Conservation (phyloP, 208 protist species). For the Crithidia sp. region DNA sequence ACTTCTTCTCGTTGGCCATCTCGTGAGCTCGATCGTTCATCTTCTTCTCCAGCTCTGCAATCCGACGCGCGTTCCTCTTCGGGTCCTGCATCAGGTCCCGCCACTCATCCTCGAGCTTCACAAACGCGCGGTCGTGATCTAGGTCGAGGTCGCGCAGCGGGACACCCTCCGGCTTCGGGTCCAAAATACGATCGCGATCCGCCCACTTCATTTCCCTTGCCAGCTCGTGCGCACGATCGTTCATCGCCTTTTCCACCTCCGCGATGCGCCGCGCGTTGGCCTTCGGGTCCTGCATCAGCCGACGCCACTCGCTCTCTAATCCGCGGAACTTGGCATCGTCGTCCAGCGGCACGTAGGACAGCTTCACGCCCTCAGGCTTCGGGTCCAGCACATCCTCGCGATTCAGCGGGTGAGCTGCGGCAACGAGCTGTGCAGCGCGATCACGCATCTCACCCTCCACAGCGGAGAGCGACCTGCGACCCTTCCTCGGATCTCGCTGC, state of each 20-base stretch:
- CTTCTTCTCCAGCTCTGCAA: conserved; percentile 60
- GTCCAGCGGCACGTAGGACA: not conserved
- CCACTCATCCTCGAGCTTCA: conserved; percentile 57
- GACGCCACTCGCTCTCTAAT: conserved; percentile 41
- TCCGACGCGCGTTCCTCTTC: conserved; percentile 40
- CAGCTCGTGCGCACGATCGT: conserved; percentile 50
- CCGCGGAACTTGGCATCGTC: conserved; percentile 38
- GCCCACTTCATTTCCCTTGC: conserved; percentile 39
- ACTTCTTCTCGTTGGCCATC: conserved; percentile 60
- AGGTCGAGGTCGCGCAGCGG: conserved; percentile 54
- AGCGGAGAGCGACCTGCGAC: conserved; percentile 7
- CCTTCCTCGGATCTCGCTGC: conserved; percentile 2
- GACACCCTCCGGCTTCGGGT: conserved; percentile 52
- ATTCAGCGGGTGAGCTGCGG: not conserved
- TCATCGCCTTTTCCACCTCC: conserved; percentile 24
- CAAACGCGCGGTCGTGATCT: conserved; percentile 67
- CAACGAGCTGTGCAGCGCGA: conserved; percentile 9
- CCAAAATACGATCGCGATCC: conserved; percentile 25
- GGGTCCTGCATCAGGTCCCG: conserved; percentile 55
- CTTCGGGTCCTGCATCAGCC: conserved; percentile 39
- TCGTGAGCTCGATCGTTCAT: conserved; percentile 65
- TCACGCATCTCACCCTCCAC: conserved; percentile 42
- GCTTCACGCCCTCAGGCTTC: not conserved
- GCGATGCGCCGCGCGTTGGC: conserved; percentile 30
- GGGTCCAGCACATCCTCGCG: not conserved